Evolutionary conservation across 768 basidiomycete species (phyloP).

Genomic region (Coprinellus aureogranulatus): DNA sequence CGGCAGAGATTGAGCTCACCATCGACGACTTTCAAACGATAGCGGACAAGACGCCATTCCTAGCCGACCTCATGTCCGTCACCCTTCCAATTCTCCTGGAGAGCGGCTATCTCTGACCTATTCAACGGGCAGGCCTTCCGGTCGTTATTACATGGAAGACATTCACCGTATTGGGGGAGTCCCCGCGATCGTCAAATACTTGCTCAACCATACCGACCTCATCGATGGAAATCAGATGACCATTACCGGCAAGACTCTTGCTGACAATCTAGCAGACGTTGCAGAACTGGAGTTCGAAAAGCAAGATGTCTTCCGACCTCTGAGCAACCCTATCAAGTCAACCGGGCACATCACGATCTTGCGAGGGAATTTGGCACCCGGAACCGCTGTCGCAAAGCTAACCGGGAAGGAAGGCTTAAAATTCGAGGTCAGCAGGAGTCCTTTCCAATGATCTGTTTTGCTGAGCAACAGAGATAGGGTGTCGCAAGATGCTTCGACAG

Average conservation of each 20-base stretch:
- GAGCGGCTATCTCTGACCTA: neutral
- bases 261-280: conserved; percentile 81
- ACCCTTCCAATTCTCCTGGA: neutral
- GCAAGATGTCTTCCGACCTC: conserved; percentile 73
- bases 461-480: too few species aligned
- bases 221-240: conserved; percentile 84
- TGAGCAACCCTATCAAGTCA: conserved; percentile 79
- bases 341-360: conserved; percentile 88
- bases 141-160: conserved; percentile 88
- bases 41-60: conserved; percentile 75
- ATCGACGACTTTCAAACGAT: conserved; percentile 88
- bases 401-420: conserved; percentile 88
- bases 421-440: conserved; percentile 70
- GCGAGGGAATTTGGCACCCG: conserved; percentile 85
- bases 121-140: conserved; percentile 59
- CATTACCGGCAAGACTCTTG: conserved; percentile 87
- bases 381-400: conserved; percentile 85
- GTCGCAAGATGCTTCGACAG: conserved; percentile 75
- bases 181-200: conserved; percentile 81
- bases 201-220: conserved; percentile 72
- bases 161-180: conserved; percentile 83
- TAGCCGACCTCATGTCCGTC: conserved; percentile 66
- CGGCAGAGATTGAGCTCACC: conserved; percentile 65
- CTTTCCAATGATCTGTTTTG: too few species aligned
- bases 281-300: conserved; percentile 63